These are phyloP conservation scores for Kockovaella imperatae DNA, from an alignment of 768 basidiomycete species.

Conservation along the genomic window DNA sequence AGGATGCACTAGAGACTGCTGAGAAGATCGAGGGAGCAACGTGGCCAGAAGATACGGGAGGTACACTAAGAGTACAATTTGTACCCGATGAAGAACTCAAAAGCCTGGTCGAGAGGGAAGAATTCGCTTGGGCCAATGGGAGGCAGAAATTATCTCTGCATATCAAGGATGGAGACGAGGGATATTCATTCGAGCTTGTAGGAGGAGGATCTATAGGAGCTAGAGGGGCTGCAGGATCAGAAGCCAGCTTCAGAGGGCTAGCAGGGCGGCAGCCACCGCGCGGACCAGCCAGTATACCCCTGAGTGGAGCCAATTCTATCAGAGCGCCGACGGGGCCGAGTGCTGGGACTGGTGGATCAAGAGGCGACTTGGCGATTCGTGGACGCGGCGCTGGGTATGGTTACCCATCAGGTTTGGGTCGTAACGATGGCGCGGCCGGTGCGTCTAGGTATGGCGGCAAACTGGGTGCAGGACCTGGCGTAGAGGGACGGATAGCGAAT, in stretches of 20 bases:
- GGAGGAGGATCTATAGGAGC: constrained; percentile 9
- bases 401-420: not conserved
- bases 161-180: constrained; percentile 17
- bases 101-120: constrained; percentile 35
- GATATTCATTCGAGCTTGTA: constrained; percentile 16
- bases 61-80: constrained; percentile 34
- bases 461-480: constrained; percentile 1
- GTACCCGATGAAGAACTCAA: constrained; percentile 29
- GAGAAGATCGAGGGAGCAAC: constrained; percentile 25
- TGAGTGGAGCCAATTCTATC: constrained; percentile 4
- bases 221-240: constrained; percentile 1
- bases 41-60: constrained; percentile 37
- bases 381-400: not conserved
- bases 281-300: not conserved
- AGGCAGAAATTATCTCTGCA: constrained; percentile 37
- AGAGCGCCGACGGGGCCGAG: constrained; percentile 7
- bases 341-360: not conserved
- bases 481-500: not conserved
- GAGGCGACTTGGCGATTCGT: not conserved
- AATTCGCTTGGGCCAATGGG: constrained; percentile 41
- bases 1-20: constrained; percentile 20
- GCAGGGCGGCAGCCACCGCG: constrained; percentile 3
- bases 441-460: constrained; percentile 1
- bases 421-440: constrained; percentile 1
- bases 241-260: not conserved